These are phyloP conservation scores for Cutaneotrichosporon cavernicola DNA, from an alignment of 1,284 basidiomycete genomes.

Conservation along the genomic window DNA sequence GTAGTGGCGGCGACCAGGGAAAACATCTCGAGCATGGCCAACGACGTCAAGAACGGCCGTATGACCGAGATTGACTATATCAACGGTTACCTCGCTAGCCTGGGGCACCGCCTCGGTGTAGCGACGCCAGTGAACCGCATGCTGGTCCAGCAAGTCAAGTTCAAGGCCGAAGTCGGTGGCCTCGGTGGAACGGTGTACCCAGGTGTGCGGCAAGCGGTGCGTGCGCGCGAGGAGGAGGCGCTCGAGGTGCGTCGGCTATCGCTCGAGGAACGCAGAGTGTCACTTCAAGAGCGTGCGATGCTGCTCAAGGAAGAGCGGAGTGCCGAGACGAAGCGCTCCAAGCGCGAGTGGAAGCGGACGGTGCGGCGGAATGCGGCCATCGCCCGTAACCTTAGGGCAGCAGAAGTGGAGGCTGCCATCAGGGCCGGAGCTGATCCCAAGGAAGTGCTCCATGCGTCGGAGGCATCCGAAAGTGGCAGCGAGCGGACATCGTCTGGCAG, in stretches of 20 bases:
- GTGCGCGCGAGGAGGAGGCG: conserved; percentile 1
- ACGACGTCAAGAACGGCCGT: conserved; percentile 63
- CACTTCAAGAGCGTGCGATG: conserved; percentile 18
- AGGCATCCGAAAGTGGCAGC: background rate
- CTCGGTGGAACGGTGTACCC: conserved; percentile 17
- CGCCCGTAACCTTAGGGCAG: conserved; percentile 2
- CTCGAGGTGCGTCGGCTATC: conserved; percentile 3
- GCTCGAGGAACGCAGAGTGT: conserved; percentile 18
- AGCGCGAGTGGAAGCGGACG: conserved; percentile 13
- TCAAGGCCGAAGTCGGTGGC: conserved; percentile 51
- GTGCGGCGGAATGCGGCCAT: conserved; percentile 9
- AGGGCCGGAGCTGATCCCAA: conserved; percentile 1
- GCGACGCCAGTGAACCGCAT: conserved; percentile 64
- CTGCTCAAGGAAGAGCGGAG: conserved; percentile 14
- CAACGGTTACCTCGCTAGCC: conserved; percentile 75
- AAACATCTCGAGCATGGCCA: conserved; percentile 76
- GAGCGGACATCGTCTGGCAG: background rate
- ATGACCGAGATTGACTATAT: conserved; percentile 77
- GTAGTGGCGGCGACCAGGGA: conserved; percentile 61
- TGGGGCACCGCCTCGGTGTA: conserved; percentile 66
- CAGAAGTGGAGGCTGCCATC: background rate
- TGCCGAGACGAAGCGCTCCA: conserved; percentile 11
- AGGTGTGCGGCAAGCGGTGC: background rate
- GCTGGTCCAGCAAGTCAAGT: conserved; percentile 64
- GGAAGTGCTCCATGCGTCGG: background rate